phyloP scores from a whole-genome alignment of 1,139 yeast species.

The Oligophagozyma castellii region DNA sequence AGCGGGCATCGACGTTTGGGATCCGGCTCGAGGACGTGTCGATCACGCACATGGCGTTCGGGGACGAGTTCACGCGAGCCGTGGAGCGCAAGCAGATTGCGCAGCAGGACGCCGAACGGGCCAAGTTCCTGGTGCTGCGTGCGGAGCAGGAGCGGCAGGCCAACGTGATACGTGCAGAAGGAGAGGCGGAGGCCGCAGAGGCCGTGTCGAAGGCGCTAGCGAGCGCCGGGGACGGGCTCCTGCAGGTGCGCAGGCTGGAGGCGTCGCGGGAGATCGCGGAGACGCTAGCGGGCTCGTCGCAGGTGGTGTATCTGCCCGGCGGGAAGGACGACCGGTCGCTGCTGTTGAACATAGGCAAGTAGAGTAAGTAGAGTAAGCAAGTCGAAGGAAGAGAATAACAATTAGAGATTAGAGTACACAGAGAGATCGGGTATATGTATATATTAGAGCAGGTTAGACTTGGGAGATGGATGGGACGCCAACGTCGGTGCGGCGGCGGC shows the following conservation, averaged over 20 bases:
- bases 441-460: conserved; percentile 32
- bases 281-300: conserved; percentile 70
- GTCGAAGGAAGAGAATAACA: not conserved
- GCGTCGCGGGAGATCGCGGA: conserved; percentile 93
- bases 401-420: not conserved
- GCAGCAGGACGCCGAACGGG: conserved; percentile 98
- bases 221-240: conserved; percentile 92
- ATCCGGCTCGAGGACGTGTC: conserved; percentile 93
- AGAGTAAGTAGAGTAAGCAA: not conserved
- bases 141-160: conserved; percentile 98
- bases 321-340: not conserved
- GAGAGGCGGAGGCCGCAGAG: conserved; percentile 98
- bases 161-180: conserved; percentile 91
- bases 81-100: conserved; percentile 99
- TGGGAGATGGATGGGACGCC: conserved; percentile 86
- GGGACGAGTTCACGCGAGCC: conserved; percentile 93
- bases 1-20: conserved; percentile 78
- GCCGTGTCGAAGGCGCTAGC: conserved; percentile 84
- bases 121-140: conserved; percentile 83
- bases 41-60: conserved; percentile 96
- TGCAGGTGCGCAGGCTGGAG: conserved; percentile 88
- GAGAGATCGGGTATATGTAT: not conserved
- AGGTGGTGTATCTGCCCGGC: conserved; percentile 79
- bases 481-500: conserved; percentile 44
- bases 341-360: conserved; percentile 6